Evolutionary conservation across 148 eudicot species (phyloP).

Genomic region (Heliosperma pusillum): DNA sequence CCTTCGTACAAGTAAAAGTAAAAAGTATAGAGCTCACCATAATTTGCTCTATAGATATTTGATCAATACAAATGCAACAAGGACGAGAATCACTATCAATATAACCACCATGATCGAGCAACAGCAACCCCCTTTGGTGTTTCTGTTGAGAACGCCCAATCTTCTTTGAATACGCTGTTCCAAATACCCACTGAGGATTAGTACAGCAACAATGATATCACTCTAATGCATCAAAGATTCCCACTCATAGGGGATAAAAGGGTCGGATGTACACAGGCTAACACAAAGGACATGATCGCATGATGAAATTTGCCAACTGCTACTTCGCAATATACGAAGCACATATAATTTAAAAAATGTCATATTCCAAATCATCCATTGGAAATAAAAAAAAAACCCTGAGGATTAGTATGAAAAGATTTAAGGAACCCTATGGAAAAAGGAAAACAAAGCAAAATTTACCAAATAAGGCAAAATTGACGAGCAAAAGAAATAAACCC

Average conservation of each 20-base stretch:
- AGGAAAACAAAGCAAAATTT: not conserved
- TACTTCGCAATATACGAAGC: not conserved
- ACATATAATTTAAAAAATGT: not conserved
- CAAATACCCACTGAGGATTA: conserved; percentile 8
- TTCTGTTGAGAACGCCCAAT: conserved; percentile 66
- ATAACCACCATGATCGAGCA: conserved; percentile 53
- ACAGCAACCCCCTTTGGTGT: conserved; percentile 80
- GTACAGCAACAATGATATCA: not conserved
- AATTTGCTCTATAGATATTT: conserved; percentile 50
- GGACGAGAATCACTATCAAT: conserved; percentile 50
- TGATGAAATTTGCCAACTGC: too few species aligned
- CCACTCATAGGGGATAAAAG: too few species aligned
- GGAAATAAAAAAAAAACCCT: not conserved
- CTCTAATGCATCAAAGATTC: not conserved
- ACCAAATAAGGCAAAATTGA: not conserved
- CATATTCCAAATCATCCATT: not conserved
- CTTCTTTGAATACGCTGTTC: conserved; percentile 78
- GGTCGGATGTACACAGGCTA: not conserved
- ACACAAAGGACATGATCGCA: not conserved
- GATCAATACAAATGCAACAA: conserved; percentile 50
- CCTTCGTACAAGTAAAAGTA: not conserved
- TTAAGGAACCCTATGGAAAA: not conserved
- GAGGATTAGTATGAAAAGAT: not conserved
- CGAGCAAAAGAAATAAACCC: not conserved
- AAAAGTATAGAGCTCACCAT: conserved; percentile 20